Evolutionary conservation across 2,329 filamentous ascomycete species (phyloP), one percentile per base, ranked within the genome.

Genomic region (Fusarium citri): DNA sequence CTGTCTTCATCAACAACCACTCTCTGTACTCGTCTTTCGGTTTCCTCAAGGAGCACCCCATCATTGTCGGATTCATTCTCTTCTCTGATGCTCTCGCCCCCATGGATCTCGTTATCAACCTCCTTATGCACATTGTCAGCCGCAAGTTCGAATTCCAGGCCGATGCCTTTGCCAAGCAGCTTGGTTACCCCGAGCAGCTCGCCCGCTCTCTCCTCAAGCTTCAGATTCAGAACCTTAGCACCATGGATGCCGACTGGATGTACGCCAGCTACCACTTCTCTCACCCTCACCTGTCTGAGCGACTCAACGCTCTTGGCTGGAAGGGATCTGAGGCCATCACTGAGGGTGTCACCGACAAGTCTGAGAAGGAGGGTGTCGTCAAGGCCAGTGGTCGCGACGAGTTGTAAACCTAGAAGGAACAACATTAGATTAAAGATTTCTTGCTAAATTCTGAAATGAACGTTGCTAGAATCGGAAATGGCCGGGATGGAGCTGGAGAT

Each of bases 251-350:
- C 28, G 97, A 99, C 82, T 97, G 93, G 92, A 90, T 98, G 88
- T 99, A 97, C 81, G 96, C 96, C 56, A 97, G 92, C 82, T 99
- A 98, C 86, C 94, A 99, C 84, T 98, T 97, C 86, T 98, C 95
- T 25, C 96, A 99, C 82, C 96, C 96, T 2, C 98, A 98, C 72
- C 85, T 99, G 72, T 92, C 94, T 3, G 97, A 99, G 87, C 90
- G 96, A 76, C 86, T 99, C 76, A 93, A 92, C 80, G 96, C 95
- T 3, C 87, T 99, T 65, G 91, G 93, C 71, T 99, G 95, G 94
- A 90, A 91, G 77, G 89, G 93, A 53, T 83, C 80, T 18, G 79
- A 83, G 64, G 85, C 83, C 69, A 80, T 86, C 22, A 78, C 76
- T 3, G 74, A 74, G 57, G 79, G 78, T 11, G 72, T 71, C 4